Evolutionary conservation across 352 stramenopile species (phyloP).

Genomic region (Plasmopara halstedii): DNA sequence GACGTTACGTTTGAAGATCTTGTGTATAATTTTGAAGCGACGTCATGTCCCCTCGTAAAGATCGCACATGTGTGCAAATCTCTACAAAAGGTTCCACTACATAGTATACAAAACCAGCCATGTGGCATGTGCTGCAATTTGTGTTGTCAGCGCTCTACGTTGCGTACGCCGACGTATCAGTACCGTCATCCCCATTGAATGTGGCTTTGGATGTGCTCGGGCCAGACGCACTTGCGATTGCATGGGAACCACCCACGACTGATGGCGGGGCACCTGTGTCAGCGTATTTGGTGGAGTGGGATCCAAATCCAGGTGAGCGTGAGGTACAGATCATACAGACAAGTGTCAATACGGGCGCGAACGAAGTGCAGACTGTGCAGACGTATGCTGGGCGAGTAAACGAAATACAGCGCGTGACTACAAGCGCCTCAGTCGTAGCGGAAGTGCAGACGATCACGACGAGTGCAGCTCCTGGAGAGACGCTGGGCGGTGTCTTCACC

Average conservation of each 20-base stretch:
- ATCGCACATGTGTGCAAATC: not conserved
- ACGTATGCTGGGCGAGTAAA: slow-evolving; percentile 78
- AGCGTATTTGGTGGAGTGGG: slow-evolving; percentile 86
- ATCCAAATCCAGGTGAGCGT: slow-evolving; percentile 81
- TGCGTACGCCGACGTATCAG: slow-evolving; percentile 7
- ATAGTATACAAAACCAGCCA: not conserved
- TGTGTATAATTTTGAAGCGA: slow-evolving; percentile 5
- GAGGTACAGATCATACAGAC: slow-evolving; percentile 87
- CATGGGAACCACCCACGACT: slow-evolving; percentile 59
- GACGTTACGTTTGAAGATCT: no score
- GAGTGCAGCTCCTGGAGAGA: slow-evolving; percentile 70
- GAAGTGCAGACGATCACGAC: slow-evolving; percentile 87
- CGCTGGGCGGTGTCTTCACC: slow-evolving; percentile 85
- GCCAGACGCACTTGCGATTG: slow-evolving; percentile 57
- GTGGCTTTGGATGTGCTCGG: slow-evolving; percentile 61
- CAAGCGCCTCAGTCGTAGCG: slow-evolving; percentile 39
- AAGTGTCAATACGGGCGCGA: slow-evolving; percentile 78
- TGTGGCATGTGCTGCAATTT: slow-evolving; percentile 5
- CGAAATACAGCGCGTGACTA: slow-evolving; percentile 85
- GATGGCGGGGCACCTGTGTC: slow-evolving; percentile 76
- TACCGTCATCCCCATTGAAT: slow-evolving; percentile 48
- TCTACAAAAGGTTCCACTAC: slow-evolving; percentile 6
- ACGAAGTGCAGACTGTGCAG: slow-evolving; percentile 91
- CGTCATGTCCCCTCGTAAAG: slow-evolving; percentile 1
- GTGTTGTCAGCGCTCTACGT: slow-evolving; percentile 3